Evolutionary conservation across 2,329 filamentous ascomycete genomes (phyloP).

Genomic region (Botryotinia convoluta): DNA sequence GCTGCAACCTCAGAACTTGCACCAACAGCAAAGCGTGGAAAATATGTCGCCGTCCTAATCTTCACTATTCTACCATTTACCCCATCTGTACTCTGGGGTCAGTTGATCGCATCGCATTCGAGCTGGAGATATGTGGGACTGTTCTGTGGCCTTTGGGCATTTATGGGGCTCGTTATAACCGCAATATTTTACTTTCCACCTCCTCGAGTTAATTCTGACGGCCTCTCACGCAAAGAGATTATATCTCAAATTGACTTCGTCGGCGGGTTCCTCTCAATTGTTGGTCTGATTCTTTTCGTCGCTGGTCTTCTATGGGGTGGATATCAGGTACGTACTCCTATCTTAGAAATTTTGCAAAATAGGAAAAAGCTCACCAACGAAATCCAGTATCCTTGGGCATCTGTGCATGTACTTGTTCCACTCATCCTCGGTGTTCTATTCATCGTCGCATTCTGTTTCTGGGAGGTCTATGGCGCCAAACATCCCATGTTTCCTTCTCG

Average conservation of each 20-base stretch:
- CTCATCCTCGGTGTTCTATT: conserved; percentile 49
- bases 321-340: conserved; percentile 37
- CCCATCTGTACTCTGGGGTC: conserved; percentile 58
- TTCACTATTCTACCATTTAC: conserved; percentile 61
- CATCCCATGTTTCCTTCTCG: conserved; percentile 48
- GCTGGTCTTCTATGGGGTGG: conserved; percentile 57
- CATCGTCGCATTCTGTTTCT: conserved; percentile 51
- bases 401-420: conserved; percentile 52
- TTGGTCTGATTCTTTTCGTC: conserved; percentile 51
- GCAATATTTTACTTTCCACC: conserved; percentile 54
- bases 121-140: conserved; percentile 55
- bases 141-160: conserved; percentile 51
- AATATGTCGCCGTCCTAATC: conserved; percentile 58
- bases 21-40: conserved; percentile 59
- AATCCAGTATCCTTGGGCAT: conserved; percentile 57
- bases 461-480: conserved; percentile 50
- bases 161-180: conserved; percentile 51
- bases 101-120: conserved; percentile 49
- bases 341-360: background rate
- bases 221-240: conserved; percentile 41
- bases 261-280: conserved; percentile 50
- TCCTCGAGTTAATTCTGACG: conserved; percentile 44
- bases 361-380: conserved; percentile 45
- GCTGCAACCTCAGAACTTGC: conserved; percentile 67
- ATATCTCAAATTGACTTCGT: conserved; percentile 49